Evolutionary conservation across 1,139 yeast genomes (phyloP).

Genomic region (Torulaspora globosa): DNA sequence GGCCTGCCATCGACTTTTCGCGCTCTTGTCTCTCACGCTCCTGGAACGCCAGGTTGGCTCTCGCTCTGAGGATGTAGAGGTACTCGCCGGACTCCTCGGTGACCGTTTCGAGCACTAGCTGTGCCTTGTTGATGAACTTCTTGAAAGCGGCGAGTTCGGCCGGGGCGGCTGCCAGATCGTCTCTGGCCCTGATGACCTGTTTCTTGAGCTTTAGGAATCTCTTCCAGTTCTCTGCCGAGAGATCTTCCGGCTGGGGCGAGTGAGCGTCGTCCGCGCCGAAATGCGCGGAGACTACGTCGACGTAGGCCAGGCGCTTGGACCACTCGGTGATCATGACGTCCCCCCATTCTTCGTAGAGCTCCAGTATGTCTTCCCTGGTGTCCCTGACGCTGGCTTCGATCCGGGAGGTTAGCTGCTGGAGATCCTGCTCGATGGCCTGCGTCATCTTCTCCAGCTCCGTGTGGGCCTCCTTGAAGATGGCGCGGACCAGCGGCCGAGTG

Average conservation of each 20-base stretch:
- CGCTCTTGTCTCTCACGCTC: constrained; percentile 49
- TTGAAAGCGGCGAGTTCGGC: constrained; percentile 51
- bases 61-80: constrained; percentile 67
- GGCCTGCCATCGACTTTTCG: constrained; percentile 3
- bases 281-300: constrained; percentile 29
- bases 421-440: constrained; percentile 38
- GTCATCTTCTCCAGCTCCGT: constrained; percentile 41
- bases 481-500: constrained; percentile 58
- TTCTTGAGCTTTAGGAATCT: constrained; percentile 29
- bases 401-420: constrained; percentile 38
- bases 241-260: constrained; percentile 9
- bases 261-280: constrained; percentile 16
- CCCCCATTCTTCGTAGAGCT: constrained; percentile 67
- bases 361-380: constrained; percentile 53
- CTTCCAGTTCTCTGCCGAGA: constrained; percentile 29
- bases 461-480: constrained; percentile 38
- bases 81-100: constrained; percentile 69
- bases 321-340: constrained; percentile 60
- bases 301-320: constrained; percentile 38
- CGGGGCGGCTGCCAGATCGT: constrained; percentile 49
- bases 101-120: constrained; percentile 56
- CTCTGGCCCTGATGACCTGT: constrained; percentile 41
- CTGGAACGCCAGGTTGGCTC: constrained; percentile 79
- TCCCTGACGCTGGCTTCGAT: constrained; percentile 45
- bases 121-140: constrained; percentile 52